Evolutionary conservation across 345 rosid species (phyloP).

Genomic region (Camelina sativa): DNA sequence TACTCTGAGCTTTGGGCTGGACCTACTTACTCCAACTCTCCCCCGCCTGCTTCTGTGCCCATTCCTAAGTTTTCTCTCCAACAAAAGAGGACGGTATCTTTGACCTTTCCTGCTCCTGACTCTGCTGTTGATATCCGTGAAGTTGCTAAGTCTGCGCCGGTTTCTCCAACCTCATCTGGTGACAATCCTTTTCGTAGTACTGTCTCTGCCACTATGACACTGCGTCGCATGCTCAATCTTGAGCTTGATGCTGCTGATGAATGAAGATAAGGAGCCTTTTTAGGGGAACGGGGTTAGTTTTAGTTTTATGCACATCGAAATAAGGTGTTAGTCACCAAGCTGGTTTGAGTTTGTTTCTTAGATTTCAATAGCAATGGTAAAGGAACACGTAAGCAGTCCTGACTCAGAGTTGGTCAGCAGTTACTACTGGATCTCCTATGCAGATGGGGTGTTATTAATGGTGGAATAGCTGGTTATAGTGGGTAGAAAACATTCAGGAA

Average conservation of each 20-base stretch:
- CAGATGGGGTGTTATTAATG: conserved; percentile 21
- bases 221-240: conserved; percentile 96
- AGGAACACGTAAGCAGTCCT: conserved; percentile 39
- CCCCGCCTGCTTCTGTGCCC: conserved; percentile 91
- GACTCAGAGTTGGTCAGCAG: conserved; percentile 47
- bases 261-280: conserved; percentile 50
- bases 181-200: conserved; percentile 57
- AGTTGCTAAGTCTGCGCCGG: conserved; percentile 80
- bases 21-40: conserved; percentile 96
- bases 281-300: conserved; percentile 46
- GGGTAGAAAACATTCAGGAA: conserved; percentile 29
- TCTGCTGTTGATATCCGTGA: conserved; percentile 49
- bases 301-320: conserved; percentile 65
- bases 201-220: conserved; percentile 81
- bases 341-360: conserved; percentile 41
- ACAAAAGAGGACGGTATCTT: conserved; percentile 66
- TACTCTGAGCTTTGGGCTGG: conserved; percentile 96
- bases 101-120: conserved; percentile 55
- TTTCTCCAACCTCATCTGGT: conserved; percentile 67
- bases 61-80: conserved; percentile 83
- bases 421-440: conserved; percentile 46
- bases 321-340: conserved; percentile 51
- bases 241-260: conserved; percentile 74
- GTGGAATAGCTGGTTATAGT: conserved; percentile 33
- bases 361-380: conserved; percentile 45